Conservation (phyloP, 495 filamentous ascomycete species). For the Hypoxylon lenormandii region DNA sequence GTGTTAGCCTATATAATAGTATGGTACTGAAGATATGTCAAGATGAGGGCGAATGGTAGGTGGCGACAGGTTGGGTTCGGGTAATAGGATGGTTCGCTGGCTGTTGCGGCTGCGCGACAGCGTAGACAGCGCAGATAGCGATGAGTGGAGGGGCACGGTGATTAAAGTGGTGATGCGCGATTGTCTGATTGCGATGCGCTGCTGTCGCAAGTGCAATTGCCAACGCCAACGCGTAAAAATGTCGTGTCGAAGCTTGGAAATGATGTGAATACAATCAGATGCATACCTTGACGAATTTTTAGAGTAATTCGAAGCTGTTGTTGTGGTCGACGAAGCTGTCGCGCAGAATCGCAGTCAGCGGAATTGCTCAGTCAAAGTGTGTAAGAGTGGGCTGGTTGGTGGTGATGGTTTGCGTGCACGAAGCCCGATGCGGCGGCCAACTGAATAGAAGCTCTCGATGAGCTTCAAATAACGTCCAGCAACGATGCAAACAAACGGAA, state of each 20-base stretch:
- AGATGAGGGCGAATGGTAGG: conserved; percentile 10
- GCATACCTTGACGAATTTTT: conserved; percentile 52
- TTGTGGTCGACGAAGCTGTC: conserved; percentile 48
- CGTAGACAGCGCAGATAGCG: conserved; percentile 14
- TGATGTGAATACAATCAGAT: conserved; percentile 19
- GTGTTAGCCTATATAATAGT: conserved; percentile 39
- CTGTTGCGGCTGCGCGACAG: conserved; percentile 23
- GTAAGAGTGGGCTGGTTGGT: conserved; percentile 34
- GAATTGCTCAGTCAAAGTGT: conserved; percentile 33
- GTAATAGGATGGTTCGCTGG: not conserved
- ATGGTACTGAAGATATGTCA: conserved; percentile 5
- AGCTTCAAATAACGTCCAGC: conserved; percentile 33
- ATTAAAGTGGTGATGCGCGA: conserved; percentile 37
- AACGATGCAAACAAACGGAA: conserved; percentile 28
- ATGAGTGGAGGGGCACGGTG: conserved; percentile 41
- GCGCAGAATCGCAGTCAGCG: conserved; percentile 41
- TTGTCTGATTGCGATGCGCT: conserved; percentile 23
- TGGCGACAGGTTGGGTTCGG: not conserved
- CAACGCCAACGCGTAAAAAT: conserved; percentile 48
- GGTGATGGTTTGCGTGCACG: conserved; percentile 18
- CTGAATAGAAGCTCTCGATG: conserved; percentile 19
- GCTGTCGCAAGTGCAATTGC: conserved; percentile 56
- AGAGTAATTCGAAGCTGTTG: conserved; percentile 15
- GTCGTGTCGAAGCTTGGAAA: conserved; percentile 53
- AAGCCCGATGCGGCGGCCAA: conserved; percentile 18